Base-by-base conservation (phyloP, 164 flowering plant species). In the Macadamia integrifolia region DNA sequence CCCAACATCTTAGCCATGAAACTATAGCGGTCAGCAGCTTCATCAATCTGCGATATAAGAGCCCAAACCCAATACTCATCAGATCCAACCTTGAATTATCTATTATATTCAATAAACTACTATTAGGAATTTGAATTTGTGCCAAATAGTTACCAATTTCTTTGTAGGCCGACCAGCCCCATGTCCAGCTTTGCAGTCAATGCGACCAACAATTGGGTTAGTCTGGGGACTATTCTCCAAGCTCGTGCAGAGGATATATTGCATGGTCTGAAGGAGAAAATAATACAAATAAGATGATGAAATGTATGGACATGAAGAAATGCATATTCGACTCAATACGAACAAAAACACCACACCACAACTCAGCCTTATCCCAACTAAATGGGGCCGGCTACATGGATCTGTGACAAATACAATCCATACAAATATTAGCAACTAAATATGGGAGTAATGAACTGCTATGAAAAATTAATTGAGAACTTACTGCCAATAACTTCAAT, bases 151-250 rank as follows among this genome's bases (percentile, higher is more conserved):
- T 80, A 89, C 99, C 85, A 88, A 43, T 80, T 92, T 92, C 76
- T 94, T 78, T 11, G 98, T 94, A 30, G 99, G 99, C 57, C 90
- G 93, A 15, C 99, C 99, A 61, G 87, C 87, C 74, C 99, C 99
- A 81, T 94, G 99, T 17, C 99, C 99, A 66, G 99, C 86, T 72
- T 94, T 92, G 62, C 85, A 74, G 61, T 92, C 99, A 58, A 94
- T 92, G 11, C 99, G 88, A 11, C 88, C 96, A 70, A 94, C 76
- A 18, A 94, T 92, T 6, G 98, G 97, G 61, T 94, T 94, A 58
- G 85, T 90, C 67, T 94, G 99, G 14, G 87, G 97, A 77, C 91
- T 92, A 15, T 75, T 79, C 77, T 88, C 91, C 81, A 88, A 69
- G 80, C 99, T 92, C 23, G 88, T 83, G 85, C 94, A 85, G n/a